phyloP scores from a whole-genome alignment of 169 alveolate genomes.

The Plasmodium billcollinsi region DNA sequence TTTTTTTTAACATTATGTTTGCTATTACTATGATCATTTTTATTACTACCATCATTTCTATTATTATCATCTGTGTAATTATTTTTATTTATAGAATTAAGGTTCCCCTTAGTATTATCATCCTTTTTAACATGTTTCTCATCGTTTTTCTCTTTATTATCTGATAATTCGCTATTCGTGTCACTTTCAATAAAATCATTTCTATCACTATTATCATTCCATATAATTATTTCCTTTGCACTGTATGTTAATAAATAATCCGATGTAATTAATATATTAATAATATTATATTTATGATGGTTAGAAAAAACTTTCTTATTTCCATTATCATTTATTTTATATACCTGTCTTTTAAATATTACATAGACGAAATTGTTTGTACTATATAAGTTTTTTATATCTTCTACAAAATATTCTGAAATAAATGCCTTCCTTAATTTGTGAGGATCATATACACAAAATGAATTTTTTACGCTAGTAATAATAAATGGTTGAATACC shows the following conservation, averaged over 20 bases:
- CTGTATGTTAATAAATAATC: conserved; percentile 66
- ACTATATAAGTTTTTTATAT: conserved; percentile 42
- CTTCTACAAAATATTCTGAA: conserved; percentile 46
- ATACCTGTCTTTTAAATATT: conserved; percentile 43
- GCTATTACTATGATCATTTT: conserved; percentile 10
- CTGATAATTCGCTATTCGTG: conserved; percentile 1
- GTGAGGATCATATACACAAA: conserved; percentile 46
- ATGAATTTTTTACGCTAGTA: conserved; percentile 47
- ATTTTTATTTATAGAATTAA: neutral
- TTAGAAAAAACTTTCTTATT: conserved; percentile 21
- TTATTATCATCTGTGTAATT: conserved; percentile 39
- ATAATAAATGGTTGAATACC: conserved; percentile 48
- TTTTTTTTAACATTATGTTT: conserved; percentile 3
- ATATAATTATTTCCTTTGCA: conserved; percentile 60
- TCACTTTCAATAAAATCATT: neutral
- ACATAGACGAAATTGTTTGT: conserved; percentile 39
- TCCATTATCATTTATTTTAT: conserved; percentile 52
- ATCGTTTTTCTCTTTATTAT: neutral
- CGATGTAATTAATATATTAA: conserved; percentile 29
- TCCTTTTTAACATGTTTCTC: neutral
- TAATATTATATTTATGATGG: conserved; percentile 14
- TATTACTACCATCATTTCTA: conserved; percentile 13
- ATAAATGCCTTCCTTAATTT: conserved; percentile 43
- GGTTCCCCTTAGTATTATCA: conserved; percentile 23
- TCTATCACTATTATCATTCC: conserved; percentile 31